Percentiles rank a stretch among this genome's conserved stretches.
phyloP scores from a whole-genome alignment of 2,329 filamentous ascomycete genomes.

The Seiridium unicorne region DNA sequence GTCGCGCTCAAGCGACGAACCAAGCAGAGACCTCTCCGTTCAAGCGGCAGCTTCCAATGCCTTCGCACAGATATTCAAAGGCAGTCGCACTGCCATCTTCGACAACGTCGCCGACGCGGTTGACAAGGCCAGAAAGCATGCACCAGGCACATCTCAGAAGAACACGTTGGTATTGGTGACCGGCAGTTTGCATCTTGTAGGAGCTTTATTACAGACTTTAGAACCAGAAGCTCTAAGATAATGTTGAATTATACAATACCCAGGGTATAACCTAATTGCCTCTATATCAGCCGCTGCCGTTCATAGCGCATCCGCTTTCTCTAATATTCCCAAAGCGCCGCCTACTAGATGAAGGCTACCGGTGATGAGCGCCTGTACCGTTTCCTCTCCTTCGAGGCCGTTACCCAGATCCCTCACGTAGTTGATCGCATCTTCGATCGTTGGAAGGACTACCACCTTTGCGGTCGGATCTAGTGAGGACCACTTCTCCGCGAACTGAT shows the following conservation, averaged over 20 bases:
- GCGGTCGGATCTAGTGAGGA: constrained; percentile 42
- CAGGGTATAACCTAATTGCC: background rate
- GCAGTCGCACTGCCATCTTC: constrained; percentile 44
- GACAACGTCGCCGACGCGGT: constrained; percentile 75
- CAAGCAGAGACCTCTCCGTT: constrained; percentile 54
- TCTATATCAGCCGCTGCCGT: background rate
- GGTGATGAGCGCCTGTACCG: constrained; percentile 52
- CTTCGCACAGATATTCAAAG: constrained; percentile 57
- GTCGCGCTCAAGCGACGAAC: constrained; percentile 44
- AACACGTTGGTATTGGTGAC: constrained; percentile 66
- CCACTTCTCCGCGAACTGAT: constrained; percentile 53
- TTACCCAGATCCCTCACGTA: constrained; percentile 37
- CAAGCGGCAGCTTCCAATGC: constrained; percentile 64
- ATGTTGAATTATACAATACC: background rate
- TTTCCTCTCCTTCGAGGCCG: constrained; percentile 22
- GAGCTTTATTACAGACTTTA: constrained; percentile 72
- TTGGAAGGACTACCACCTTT: constrained; percentile 45
- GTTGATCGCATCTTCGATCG: constrained; percentile 55
- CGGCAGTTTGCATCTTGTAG: constrained; percentile 82
- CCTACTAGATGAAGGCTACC: constrained; percentile 65
- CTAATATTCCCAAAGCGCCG: constrained; percentile 48
- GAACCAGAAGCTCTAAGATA: constrained; percentile 39
- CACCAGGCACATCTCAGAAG: constrained; percentile 28
- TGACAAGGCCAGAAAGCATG: constrained; percentile 47
- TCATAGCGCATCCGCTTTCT: constrained; percentile 42